Conservation (phyloP, 2,329 filamentous ascomycete species). For the Orbilia quercus region DNA sequence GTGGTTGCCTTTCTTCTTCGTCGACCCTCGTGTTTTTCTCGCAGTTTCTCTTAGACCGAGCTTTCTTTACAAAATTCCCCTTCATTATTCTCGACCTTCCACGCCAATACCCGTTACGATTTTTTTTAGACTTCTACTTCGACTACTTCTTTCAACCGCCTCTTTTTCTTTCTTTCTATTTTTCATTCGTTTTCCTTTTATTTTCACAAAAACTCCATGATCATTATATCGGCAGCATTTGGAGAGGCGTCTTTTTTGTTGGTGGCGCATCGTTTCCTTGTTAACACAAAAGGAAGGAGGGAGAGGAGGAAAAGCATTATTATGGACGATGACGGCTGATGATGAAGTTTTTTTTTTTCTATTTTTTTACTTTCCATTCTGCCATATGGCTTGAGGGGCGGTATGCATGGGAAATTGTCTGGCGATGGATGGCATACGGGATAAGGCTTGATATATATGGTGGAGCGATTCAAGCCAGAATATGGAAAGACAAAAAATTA, state of each 20-base stretch:
- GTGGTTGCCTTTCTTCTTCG: constrained; percentile 28
- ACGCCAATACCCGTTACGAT: constrained; percentile 28
- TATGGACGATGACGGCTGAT: background rate
- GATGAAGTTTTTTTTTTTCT: constrained; percentile 21
- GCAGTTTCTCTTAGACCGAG: background rate
- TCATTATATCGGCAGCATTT: constrained; percentile 49
- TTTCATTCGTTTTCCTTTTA: constrained; percentile 11
- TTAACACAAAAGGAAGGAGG: constrained; percentile 27
- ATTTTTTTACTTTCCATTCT: background rate
- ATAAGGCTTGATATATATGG: background rate
- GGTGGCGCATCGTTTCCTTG: constrained; percentile 23
- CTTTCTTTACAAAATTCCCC: constrained; percentile 8
- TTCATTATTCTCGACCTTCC: constrained; percentile 14
- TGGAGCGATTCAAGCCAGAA: background rate
- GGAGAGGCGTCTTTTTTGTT: constrained; percentile 52
- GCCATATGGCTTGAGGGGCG: too few relatives aligned
- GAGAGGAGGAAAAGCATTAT: constrained; percentile 39
- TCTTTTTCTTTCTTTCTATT: constrained; percentile 9
- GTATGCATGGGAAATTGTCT: background rate
- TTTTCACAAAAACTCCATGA: constrained; percentile 22
- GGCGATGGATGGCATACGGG: background rate
- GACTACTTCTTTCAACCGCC: background rate
- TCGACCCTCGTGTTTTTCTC: background rate
- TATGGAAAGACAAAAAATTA: too few relatives aligned
- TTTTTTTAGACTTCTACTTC: constrained; percentile 20